Percentiles rank a stretch among this genome's conserved stretches.
These are phyloP conservation scores for Ganoderma boninense DNA, from an alignment of 1,284 basidiomycete species.

Conservation along the genomic window DNA sequence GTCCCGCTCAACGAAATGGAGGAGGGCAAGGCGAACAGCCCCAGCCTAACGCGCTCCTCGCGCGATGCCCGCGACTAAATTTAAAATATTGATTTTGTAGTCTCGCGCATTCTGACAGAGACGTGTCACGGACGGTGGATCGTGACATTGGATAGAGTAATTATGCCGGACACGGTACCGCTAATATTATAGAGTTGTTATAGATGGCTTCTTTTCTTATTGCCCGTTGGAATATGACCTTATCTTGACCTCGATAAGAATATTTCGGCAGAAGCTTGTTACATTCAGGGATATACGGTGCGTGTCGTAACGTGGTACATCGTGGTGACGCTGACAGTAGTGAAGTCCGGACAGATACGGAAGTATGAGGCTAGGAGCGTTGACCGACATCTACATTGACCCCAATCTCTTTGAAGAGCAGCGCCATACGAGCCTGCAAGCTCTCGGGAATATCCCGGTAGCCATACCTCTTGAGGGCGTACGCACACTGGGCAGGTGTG, in stretches of 20 bases:
- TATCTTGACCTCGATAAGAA: background rate
- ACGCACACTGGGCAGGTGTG: background rate
- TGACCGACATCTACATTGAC: background rate
- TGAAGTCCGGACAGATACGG: background rate
- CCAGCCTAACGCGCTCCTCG: slow-evolving; percentile 15
- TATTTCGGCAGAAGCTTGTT: background rate
- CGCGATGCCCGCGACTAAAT: slow-evolving; percentile 26
- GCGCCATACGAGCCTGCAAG: too few relatives aligned
- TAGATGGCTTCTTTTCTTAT: background rate
- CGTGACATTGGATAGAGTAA: background rate
- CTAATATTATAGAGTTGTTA: slow-evolving; percentile 3
- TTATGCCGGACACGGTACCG: background rate
- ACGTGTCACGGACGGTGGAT: background rate
- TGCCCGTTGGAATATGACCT: background rate
- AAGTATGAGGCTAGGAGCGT: background rate
- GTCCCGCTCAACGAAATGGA: slow-evolving; percentile 61
- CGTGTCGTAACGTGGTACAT: background rate
- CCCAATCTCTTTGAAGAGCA: background rate
- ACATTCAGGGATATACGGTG: background rate
- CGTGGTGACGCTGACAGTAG: background rate
- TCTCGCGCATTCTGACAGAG: background rate
- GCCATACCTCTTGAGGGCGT: background rate
- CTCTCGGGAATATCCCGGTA: background rate
- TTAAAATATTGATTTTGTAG: too few relatives aligned
- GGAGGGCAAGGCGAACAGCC: slow-evolving; percentile 44